A percentile compares a stretch with the other conserved stretches of the same genome.
Conservation (phyloP, 768 basidiomycete species). For the Amanita pseudoporphyria region DNA sequence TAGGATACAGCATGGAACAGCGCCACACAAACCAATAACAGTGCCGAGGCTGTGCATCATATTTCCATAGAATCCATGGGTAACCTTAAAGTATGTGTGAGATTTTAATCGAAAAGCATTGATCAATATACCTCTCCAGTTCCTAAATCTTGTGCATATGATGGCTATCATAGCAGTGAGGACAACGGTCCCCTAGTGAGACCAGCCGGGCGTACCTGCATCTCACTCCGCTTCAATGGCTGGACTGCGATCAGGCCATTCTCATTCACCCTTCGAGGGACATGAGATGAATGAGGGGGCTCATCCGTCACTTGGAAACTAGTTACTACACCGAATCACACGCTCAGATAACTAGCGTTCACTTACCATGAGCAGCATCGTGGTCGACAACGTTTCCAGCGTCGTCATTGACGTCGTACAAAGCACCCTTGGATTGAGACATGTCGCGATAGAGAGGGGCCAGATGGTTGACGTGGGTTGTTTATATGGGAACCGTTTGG, state of each 20-base stretch:
- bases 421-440: not conserved
- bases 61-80: constrained; percentile 82
- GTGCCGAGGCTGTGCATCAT: constrained; percentile 63
- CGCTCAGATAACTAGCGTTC: constrained; percentile 1
- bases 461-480: not conserved
- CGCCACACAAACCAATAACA: constrained; percentile 58
- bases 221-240: constrained; percentile 74
- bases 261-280: constrained; percentile 13
- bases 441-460: not conserved
- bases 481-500: not conserved
- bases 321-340: constrained; percentile 1
- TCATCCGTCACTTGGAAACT: constrained; percentile 56
- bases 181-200: not conserved
- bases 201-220: constrained; percentile 51
- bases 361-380: constrained; percentile 52
- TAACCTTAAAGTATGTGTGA: constrained; percentile 35
- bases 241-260: constrained; percentile 67
- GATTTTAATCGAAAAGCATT: not conserved
- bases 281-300: constrained; percentile 19
- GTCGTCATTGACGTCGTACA: not conserved
- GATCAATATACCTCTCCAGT: constrained; percentile 35
- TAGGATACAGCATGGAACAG: constrained; percentile 70
- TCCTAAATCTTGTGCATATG: constrained; percentile 87
- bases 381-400: constrained; percentile 60
- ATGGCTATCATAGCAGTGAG: constrained; percentile 42